Base-by-base conservation (phyloP, 2,329 filamentous ascomycete species). In the Penicillium decumbens region DNA sequence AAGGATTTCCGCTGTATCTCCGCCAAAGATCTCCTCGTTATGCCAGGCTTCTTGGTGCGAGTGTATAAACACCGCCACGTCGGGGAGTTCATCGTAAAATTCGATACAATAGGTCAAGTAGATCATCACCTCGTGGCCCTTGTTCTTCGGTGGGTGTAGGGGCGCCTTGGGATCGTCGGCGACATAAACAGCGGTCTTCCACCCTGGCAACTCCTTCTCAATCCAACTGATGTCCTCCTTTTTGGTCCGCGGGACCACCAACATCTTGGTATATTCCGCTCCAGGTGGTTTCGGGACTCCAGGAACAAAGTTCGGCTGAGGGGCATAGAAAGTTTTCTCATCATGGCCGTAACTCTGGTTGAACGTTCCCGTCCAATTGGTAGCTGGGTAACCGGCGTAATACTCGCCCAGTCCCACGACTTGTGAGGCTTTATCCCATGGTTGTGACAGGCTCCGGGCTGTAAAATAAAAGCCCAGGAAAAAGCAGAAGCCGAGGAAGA, bases 61-160 rank as follows among this genome's bases (percentile, higher is more conserved):
- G 65, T 84, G 82, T 70, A 81, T 77, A 66, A 84, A 84, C 43
- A 83, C 74, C 38, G 77, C 70, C 18, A 82, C 75, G 56, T 84
- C 81, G 1, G 80, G 75, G 2, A 84, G 73, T 10, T 75, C 66
- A 38, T 82, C 70, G 64, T 84, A 85, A 61, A 82, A 74, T 54
- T 84, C 80, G 61, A 84, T 80, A 53, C 84, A 78, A 65, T 80
- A 84, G 38, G 79, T 79, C 41, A 84, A 71, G 63, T 84, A 84
- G 10, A 75, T 72, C 75, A 84, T 83, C 23, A 79, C 79, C 65
- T 85, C 82, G 58, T 80, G 76, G 38, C 81, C 82, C 61, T 83
- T 82, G 55, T 84, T 82, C 59, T 74, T 75, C 5, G 79, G 77
- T 0, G 79, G 71, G 57, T 79, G 78, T 18, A 78, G 60, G 23